Percentiles rank a stretch among this genome's conserved stretches.
Evolutionary conservation across 192 early-diverging fungal genomes (phyloP).

Genomic region (Umbelopsis sp.): DNA sequence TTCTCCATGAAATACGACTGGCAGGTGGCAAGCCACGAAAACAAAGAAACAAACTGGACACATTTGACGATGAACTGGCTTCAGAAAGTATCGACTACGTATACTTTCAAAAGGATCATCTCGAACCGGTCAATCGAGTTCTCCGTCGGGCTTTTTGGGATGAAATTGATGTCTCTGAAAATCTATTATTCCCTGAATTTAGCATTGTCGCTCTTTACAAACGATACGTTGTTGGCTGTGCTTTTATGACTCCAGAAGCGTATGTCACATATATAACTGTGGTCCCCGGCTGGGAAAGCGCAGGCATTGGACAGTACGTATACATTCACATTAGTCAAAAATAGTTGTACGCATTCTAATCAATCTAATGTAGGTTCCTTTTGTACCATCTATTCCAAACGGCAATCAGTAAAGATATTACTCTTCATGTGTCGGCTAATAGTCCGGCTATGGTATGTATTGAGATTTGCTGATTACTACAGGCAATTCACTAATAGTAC

Average conservation of each 20-base stretch:
- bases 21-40: slow-evolving; percentile 13
- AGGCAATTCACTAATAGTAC: background rate
- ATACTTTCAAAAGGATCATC: slow-evolving; percentile 69
- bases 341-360: background rate
- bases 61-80: slow-evolving; percentile 31
- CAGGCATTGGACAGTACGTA: slow-evolving; percentile 76
- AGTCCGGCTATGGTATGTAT: slow-evolving; percentile 82
- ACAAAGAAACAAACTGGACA: slow-evolving; percentile 27
- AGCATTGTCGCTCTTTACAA: slow-evolving; percentile 83
- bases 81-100: slow-evolving; percentile 75
- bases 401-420: slow-evolving; percentile 76
- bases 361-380: slow-evolving; percentile 23
- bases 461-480: background rate
- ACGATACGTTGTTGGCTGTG: slow-evolving; percentile 83
- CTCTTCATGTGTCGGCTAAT: slow-evolving; percentile 90
- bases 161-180: slow-evolving; percentile 87
- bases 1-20: slow-evolving; percentile 47
- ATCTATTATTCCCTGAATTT: slow-evolving; percentile 80
- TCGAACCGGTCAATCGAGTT: slow-evolving; percentile 74
- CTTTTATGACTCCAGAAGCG: slow-evolving; percentile 89
- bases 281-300: slow-evolving; percentile 79
- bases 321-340: background rate
- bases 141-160: slow-evolving; percentile 84
- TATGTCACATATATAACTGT: slow-evolving; percentile 92
- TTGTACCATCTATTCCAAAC: slow-evolving; percentile 83